A percentile compares a stretch with the other conserved stretches of the same genome.
Conservation (phyloP, 495 filamentous ascomycete genomes). For the Diplogelasinospora grovesii region DNA sequence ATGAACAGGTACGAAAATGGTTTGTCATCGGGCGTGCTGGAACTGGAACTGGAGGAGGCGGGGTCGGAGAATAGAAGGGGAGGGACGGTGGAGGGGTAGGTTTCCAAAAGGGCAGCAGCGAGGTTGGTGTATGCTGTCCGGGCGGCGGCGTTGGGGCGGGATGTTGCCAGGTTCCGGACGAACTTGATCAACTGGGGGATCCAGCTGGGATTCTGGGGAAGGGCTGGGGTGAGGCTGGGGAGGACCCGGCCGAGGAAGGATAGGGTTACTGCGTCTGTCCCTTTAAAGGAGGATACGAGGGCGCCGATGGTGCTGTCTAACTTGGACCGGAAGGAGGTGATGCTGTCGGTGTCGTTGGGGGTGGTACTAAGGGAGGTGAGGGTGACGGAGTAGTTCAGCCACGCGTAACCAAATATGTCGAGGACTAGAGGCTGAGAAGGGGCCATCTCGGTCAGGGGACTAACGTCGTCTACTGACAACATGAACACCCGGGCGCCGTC, state of each 20-base stretch:
- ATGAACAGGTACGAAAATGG: conserved; percentile 55
- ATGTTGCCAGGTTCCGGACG: conserved; percentile 37
- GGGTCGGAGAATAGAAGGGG: conserved; percentile 41
- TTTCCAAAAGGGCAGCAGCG: conserved; percentile 45
- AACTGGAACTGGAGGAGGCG: conserved; percentile 3
- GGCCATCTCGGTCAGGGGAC: conserved; percentile 45
- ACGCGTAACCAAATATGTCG: conserved; percentile 46
- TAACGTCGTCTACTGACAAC: conserved; percentile 38
- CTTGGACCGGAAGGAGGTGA: conserved; percentile 22
- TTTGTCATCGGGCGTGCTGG: conserved; percentile 30
- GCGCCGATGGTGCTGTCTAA: conserved; percentile 38
- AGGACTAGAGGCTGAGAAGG: conserved; percentile 44
- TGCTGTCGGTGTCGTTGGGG: conserved; percentile 21
- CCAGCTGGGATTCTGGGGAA: conserved; percentile 36
- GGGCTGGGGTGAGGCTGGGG: conserved; percentile 32
- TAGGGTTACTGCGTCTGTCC: conserved; percentile 45
- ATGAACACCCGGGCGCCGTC: conserved; percentile 43
- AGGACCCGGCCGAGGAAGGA: conserved; percentile 40
- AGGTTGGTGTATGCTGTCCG: conserved; percentile 46
- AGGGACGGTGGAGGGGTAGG: conserved; percentile 37
- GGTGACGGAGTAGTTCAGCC: too few species aligned
- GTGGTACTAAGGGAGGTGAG: conserved; percentile 27
- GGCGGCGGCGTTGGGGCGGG: conserved; percentile 39
- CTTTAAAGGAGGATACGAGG: conserved; percentile 43
- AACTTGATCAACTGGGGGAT: conserved; percentile 31